Evolutionary conservation across 345 rosid species (phyloP), one percentile per base, ranked within the genome.

Genomic region (Streptanthus diversifolius): DNA sequence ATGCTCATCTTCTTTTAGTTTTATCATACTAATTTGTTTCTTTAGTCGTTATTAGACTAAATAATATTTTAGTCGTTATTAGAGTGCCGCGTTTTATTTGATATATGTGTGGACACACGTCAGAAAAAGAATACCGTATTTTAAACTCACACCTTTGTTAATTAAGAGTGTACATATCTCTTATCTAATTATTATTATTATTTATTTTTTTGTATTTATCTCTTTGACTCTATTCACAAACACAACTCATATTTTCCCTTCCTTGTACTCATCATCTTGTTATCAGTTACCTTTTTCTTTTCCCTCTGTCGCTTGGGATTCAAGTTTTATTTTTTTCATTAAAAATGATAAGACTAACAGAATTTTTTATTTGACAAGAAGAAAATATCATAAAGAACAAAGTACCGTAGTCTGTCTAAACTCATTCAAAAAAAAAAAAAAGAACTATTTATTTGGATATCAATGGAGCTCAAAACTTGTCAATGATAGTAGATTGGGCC

Each of bases 221-320:
- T 63, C n/a, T 41, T 54, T 54, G 63, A 54, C 33, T 14, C n/a
- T 65, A 17, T 33, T n/a, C 29, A 52, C 63, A 53, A 40, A 30
- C 76, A 52, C 76, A 51, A 30, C n/a, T 72, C 63, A 40, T 61
- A 19, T 51, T 18, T 18, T 51, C 7, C 43, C 44, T 61, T 59
- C 47, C 12, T 21, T 36, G n/a, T 13, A 30, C 49, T 61, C 61
- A 61, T 49, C 32, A 36, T 60, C 40, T 49, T 5, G 11, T 60
- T 15, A 19, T 33, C 45, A 32, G 11, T 41, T 30, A 4, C 5
- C n/a, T 24, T 25, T 14, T 19, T 19, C 29, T 32, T 5, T 8
- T 17, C 3, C 21, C 9, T 35, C 5, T 25, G 10, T 29, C 36
- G n/a, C 19, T 25, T 27, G 32, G 24, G 12, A 52, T 9, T 29